Conservation (phyloP, 352 stramenopile genomes). For the Globisporangium radiosum region DNA sequence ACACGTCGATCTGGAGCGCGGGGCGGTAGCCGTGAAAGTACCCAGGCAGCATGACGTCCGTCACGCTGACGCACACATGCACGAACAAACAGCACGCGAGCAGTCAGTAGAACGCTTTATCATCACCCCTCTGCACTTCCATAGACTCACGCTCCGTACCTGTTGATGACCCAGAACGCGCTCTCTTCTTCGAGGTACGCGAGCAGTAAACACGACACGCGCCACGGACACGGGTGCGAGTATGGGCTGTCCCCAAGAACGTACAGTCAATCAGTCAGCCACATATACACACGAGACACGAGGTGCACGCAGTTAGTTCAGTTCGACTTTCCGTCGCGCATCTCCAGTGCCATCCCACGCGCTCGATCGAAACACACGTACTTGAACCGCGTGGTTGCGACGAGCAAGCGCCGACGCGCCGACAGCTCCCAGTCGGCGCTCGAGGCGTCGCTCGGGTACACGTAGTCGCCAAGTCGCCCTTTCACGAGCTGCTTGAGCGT, state of each 20-base stretch:
- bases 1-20: conserved; percentile 61
- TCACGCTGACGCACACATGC: conserved; percentile 7
- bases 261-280: neutral
- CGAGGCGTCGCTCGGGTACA: conserved; percentile 59
- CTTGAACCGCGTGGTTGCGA: conserved; percentile 70
- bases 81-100: neutral
- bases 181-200: conserved; percentile 77
- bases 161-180: conserved; percentile 80
- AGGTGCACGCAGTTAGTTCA: neutral
- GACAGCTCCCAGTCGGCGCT: conserved; percentile 51
- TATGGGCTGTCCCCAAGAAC: conserved; percentile 36
- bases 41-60: conserved; percentile 55
- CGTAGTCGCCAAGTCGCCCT: conserved; percentile 49
- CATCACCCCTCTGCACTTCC: too few species aligned
- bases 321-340: neutral
- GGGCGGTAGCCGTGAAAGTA: conserved; percentile 78
- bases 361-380: conserved; percentile 15
- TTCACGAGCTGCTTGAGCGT: conserved; percentile 58
- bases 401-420: conserved; percentile 50
- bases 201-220: conserved; percentile 55
- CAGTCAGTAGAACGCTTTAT: neutral
- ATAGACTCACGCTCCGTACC: conserved; percentile 20
- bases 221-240: conserved; percentile 68
- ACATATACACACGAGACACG: too few species aligned
- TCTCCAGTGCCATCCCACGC: too few species aligned